phyloP scores from a whole-genome alignment of 2,329 filamentous ascomycete species.

The Incumbomyces lentus region DNA sequence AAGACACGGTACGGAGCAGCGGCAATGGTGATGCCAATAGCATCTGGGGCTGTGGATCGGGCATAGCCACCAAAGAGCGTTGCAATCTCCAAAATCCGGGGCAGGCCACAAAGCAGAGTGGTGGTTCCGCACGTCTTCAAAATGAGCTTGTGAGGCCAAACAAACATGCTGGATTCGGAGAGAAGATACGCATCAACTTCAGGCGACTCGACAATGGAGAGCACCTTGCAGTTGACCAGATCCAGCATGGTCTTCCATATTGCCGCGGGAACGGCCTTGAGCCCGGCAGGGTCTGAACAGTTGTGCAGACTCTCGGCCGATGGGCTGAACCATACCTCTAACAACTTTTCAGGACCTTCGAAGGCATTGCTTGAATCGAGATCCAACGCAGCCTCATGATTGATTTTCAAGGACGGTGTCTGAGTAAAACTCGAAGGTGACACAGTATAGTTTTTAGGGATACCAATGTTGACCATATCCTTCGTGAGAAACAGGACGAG shows the following conservation, averaged over 20 bases:
- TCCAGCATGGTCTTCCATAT: constrained; percentile 96
- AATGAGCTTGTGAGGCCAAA: constrained; percentile 98
- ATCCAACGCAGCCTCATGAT: constrained; percentile 84
- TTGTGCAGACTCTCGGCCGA: constrained; percentile 62
- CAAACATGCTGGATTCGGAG: constrained; percentile 99
- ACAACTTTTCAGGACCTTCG: constrained; percentile 93
- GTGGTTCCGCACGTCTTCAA: constrained; percentile 98
- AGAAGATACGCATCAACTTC: constrained; percentile 92
- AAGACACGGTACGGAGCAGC: constrained; percentile 92
- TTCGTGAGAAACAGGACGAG: constrained; percentile 20
- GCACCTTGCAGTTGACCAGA: constrained; percentile 94
- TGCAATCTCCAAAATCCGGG: constrained; percentile 85
- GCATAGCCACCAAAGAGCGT: constrained; percentile 82
- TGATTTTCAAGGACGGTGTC: constrained; percentile 89
- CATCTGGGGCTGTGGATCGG: constrained; percentile 57
- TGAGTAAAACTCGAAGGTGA: constrained; percentile 66
- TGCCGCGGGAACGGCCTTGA: constrained; percentile 76
- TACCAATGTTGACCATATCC: constrained; percentile 77
- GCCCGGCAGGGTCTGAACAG: constrained; percentile 59
- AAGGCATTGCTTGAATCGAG: constrained; percentile 94
- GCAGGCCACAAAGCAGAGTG: constrained; percentile 78
- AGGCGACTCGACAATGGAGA: constrained; percentile 87
- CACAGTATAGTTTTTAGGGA: constrained; percentile 70
- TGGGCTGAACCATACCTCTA: constrained; percentile 96
- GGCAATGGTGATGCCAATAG: constrained; percentile 59